Percentiles rank a stretch among this genome's conserved stretches.
phyloP scores from a whole-genome alignment of 2,329 filamentous ascomycete species.

The Talaromyces sp. region DNA sequence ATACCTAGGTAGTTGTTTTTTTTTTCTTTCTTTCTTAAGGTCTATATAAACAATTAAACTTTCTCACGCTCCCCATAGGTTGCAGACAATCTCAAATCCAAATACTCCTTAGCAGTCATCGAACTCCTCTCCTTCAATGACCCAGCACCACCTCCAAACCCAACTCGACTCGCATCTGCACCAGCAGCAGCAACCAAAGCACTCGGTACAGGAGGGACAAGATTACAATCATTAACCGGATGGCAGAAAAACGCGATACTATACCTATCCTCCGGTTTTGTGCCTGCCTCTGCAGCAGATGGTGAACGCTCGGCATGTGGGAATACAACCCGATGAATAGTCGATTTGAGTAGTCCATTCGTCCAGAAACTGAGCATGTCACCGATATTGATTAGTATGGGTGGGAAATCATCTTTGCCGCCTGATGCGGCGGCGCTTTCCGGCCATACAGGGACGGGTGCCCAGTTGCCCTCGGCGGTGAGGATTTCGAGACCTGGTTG shows the following conservation, averaged over 20 bases:
- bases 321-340: slow-evolving; percentile 84
- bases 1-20: not conserved
- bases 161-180: slow-evolving; percentile 35
- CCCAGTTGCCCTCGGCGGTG: slow-evolving; percentile 55
- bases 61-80: slow-evolving; percentile 49
- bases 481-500: slow-evolving; percentile 84
- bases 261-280: slow-evolving; percentile 46
- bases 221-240: slow-evolving; percentile 50
- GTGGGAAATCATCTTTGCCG: slow-evolving; percentile 49
- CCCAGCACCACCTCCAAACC: slow-evolving; percentile 39
- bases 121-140: slow-evolving; percentile 30
- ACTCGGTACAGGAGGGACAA: slow-evolving; percentile 52
- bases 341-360: slow-evolving; percentile 76
- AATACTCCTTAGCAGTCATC: slow-evolving; percentile 56
- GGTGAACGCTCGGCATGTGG: slow-evolving; percentile 36
- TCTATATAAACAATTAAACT: not conserved
- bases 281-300: slow-evolving; percentile 18
- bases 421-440: slow-evolving; percentile 1
- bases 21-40: not conserved
- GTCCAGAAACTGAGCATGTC: slow-evolving; percentile 83
- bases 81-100: slow-evolving; percentile 52
- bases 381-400: slow-evolving; percentile 67
- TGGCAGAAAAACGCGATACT: slow-evolving; percentile 61
- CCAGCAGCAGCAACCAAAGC: slow-evolving; percentile 37
- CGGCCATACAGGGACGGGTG: slow-evolving; percentile 62